phyloP scores from a whole-genome alignment of 805 yeast species.

The Zygosaccharomyces gambellarensis region DNA sequence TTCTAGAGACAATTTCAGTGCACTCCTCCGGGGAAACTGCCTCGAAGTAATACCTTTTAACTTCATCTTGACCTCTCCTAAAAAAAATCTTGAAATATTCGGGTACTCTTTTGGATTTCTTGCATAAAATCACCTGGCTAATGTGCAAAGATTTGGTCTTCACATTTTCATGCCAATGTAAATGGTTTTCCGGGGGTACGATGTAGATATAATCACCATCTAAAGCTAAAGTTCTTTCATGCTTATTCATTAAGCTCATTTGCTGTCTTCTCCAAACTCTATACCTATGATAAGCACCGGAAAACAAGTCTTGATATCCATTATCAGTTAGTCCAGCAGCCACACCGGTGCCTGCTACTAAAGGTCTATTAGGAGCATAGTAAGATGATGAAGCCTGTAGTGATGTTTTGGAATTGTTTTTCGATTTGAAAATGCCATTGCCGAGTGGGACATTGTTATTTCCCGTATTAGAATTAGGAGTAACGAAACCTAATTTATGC shows the following conservation, averaged over 20 bases:
- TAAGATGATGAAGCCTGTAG: constrained; percentile 23
- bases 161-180: constrained; percentile 64
- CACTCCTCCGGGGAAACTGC: constrained; percentile 59
- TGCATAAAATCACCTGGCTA: constrained; percentile 66
- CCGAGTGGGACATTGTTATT: constrained; percentile 12
- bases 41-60: constrained; percentile 83
- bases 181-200: constrained; percentile 72
- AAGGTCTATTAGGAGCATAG: constrained; percentile 18
- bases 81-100: constrained; percentile 78
- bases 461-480: constrained; percentile 16
- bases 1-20: constrained; percentile 68
- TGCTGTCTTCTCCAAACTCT: constrained; percentile 87
- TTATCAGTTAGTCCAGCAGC: constrained; percentile 11
- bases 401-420: constrained; percentile 34
- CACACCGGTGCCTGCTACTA: constrained; percentile 15
- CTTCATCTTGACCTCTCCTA: constrained; percentile 53
- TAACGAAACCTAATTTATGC: constrained; percentile 20
- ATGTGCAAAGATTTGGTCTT: constrained; percentile 87
- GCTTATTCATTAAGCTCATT: constrained; percentile 66
- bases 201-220: constrained; percentile 94
- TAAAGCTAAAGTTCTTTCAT: constrained; percentile 76
- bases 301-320: constrained; percentile 32
- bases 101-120: constrained; percentile 72
- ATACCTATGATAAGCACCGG: constrained; percentile 72
- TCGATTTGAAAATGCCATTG: constrained; percentile 33